These are phyloP conservation scores for Triticum urartu DNA, from an alignment of 176 grass and related monocot genomes.

Conservation along the genomic window DNA sequence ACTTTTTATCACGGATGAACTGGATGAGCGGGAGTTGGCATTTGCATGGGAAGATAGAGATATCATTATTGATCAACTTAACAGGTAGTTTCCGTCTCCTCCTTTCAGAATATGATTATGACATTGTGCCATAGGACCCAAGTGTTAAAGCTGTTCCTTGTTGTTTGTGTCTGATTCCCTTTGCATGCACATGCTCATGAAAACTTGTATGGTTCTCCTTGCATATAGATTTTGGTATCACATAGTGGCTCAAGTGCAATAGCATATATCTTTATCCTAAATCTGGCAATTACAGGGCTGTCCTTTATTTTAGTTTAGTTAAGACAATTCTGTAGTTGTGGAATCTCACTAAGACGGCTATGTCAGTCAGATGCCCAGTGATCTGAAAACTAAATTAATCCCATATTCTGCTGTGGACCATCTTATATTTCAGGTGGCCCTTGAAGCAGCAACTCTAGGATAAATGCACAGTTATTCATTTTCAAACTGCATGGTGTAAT, in stretches of 20 bases:
- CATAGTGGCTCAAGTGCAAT: background rate
- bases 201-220: background rate
- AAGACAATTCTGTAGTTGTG: background rate
- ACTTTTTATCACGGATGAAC: constrained; percentile 52
- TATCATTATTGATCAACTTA: constrained; percentile 49
- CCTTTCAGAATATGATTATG: background rate
- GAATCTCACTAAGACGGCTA: background rate
- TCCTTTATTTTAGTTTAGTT: background rate
- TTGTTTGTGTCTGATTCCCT: constrained; percentile 1
- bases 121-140: background rate
- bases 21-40: constrained; percentile 50
- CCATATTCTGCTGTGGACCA: background rate
- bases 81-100: constrained; percentile 18
- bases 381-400: background rate
- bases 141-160: background rate
- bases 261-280: background rate
- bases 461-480: background rate
- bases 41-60: constrained; percentile 70
- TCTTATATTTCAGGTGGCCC: background rate
- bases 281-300: background rate
- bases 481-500: background rate
- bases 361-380: background rate
- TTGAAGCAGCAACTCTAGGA: background rate
- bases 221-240: background rate
- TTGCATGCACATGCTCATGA: background rate